These are phyloP conservation scores for Chaetomium tenue DNA, from an alignment of 495 filamentous ascomycete species.

Conservation along the genomic window DNA sequence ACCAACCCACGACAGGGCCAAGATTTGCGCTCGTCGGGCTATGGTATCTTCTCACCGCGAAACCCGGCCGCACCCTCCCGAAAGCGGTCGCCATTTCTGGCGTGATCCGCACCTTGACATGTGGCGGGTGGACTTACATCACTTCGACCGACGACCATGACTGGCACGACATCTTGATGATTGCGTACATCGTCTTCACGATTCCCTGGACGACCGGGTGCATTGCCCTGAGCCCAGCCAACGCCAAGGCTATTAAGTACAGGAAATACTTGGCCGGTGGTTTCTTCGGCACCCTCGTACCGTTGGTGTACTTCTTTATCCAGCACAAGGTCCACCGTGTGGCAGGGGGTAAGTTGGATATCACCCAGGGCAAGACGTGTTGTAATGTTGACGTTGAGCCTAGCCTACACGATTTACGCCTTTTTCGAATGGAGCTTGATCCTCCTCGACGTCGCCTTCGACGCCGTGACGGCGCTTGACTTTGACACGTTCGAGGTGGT, in stretches of 20 bases:
- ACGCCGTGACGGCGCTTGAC: constrained; percentile 94
- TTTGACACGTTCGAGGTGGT: constrained; percentile 88
- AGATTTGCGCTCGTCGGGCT: constrained; percentile 88
- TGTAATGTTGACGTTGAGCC: constrained; percentile 24
- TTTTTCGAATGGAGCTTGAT: constrained; percentile 98
- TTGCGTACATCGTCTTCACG: constrained; percentile 91
- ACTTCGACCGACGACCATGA: constrained; percentile 98
- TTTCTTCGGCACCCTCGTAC: constrained; percentile 89
- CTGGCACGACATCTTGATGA: constrained; percentile 99
- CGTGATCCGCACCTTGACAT: constrained; percentile 85
- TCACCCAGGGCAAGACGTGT: background rate
- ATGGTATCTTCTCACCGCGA: constrained; percentile 86
- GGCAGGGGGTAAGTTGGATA: constrained; percentile 68
- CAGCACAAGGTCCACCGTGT: constrained; percentile 97
- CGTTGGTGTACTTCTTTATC: constrained; percentile 95
- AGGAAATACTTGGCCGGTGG: constrained; percentile 77
- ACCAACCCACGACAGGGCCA: constrained; percentile 55
- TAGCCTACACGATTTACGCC: constrained; percentile 96
- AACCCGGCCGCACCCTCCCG: constrained; percentile 68
- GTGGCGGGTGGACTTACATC: constrained; percentile 98
- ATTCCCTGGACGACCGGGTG: constrained; percentile 95
- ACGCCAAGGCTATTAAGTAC: constrained; percentile 80
- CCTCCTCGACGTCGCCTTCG: constrained; percentile 92
- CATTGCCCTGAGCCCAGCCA: constrained; percentile 82
- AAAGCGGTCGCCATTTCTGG: constrained; percentile 80